These are phyloP conservation scores for Jatropha multifida DNA, from an alignment of 441 rosid species.

Conservation along the genomic window DNA sequence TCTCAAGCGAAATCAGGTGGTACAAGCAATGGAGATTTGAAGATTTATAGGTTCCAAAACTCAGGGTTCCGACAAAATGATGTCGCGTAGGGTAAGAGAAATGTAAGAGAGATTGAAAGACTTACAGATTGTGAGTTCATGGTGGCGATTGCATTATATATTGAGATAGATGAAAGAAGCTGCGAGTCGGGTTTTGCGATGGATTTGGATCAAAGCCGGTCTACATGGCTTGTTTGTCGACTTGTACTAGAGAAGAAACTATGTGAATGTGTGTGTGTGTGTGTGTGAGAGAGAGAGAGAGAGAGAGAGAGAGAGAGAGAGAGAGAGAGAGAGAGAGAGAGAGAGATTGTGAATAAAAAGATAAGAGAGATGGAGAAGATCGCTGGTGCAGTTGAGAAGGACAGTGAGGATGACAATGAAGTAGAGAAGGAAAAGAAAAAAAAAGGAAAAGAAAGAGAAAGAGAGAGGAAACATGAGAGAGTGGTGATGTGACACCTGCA, in stretches of 20 bases:
- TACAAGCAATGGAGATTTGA: constrained; percentile 55
- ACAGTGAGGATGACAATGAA: no score
- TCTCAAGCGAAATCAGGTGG: constrained; percentile 98
- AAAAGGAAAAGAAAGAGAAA: no score
- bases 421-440: no score
- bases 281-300: constrained; percentile 21
- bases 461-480: no score
- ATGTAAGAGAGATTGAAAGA: constrained; percentile 6
- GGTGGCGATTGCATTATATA: constrained; percentile 10
- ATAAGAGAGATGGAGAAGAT: constrained; percentile 15
- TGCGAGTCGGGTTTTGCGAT: constrained; percentile 20
- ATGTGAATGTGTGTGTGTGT: constrained; percentile 11
- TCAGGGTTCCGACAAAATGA: constrained; percentile 17
- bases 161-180: constrained; percentile 9
- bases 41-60: background rate
- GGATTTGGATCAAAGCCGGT: constrained; percentile 18
- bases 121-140: constrained; percentile 43
- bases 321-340: no score
- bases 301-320: constrained; percentile 21
- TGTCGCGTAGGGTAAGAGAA: constrained; percentile 19
- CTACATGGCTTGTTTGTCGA: background rate
- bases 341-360: no score
- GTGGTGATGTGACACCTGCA: no score
- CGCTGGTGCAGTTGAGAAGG: no score
- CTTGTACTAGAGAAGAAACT: constrained; percentile 42